phyloP scores from a whole-genome alignment of 2,329 filamentous ascomycete genomes.

The Penicillium carneum region DNA sequence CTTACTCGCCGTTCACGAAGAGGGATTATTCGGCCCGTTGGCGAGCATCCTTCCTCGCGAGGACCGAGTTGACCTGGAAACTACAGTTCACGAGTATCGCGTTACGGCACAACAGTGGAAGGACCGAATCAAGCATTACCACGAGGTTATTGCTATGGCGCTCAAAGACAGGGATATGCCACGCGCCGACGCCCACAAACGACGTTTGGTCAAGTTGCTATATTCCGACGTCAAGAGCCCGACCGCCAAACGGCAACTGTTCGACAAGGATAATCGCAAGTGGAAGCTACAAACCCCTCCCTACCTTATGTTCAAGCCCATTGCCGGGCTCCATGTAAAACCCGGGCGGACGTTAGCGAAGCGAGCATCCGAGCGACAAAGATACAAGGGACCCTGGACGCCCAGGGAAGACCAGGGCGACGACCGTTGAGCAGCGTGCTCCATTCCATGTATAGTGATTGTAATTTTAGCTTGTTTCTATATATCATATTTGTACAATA shows the following conservation, averaged over 20 bases:
- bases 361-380: not conserved
- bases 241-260: constrained; percentile 2
- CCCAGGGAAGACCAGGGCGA: not conserved
- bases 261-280: constrained; percentile 9
- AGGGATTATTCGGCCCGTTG: not conserved
- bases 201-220: not conserved
- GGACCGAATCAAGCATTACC: not conserved
- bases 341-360: not conserved
- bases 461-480: constrained; percentile 2
- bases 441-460: constrained; percentile 5
- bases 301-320: not conserved
- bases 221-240: not conserved
- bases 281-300: not conserved
- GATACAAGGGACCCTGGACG: not conserved
- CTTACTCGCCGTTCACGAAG: constrained; percentile 3
- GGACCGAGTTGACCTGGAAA: constrained; percentile 22
- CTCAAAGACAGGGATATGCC: not conserved
- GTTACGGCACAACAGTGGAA: not conserved
- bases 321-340: not conserved
- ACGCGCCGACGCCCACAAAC: not conserved
- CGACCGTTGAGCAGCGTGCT: not conserved
- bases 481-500: constrained; percentile 15
- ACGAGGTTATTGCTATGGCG: not conserved
- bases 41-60: constrained; percentile 16
- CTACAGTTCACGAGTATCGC: not conserved